These are phyloP conservation scores for Rosa persica DNA, from an alignment of 306 rosid species.

Conservation along the genomic window DNA sequence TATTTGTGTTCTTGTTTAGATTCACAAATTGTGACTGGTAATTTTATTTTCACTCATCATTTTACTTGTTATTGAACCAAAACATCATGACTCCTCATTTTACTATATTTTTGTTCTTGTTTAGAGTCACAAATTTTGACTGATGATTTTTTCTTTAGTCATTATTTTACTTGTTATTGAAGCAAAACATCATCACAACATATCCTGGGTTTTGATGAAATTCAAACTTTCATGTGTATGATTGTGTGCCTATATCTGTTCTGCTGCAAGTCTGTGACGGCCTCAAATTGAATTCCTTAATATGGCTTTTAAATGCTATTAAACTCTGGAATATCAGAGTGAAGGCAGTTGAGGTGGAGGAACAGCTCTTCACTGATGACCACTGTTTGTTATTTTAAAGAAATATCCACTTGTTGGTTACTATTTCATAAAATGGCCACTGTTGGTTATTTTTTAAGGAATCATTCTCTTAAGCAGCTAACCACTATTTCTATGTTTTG, in stretches of 20 bases:
- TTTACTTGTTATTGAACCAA: not conserved
- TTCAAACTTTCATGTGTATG: not conserved
- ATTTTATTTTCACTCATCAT: not conserved
- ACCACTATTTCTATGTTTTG: not conserved
- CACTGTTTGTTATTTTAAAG: too few species aligned
- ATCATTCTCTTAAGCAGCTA: not conserved
- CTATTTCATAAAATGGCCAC: too few species aligned
- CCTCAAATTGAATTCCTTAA: not conserved
- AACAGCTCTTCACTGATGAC: too few species aligned
- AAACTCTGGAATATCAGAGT: not conserved
- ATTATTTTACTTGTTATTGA: not conserved
- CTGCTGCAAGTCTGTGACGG: not conserved
- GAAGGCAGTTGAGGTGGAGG: not conserved
- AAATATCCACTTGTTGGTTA: too few species aligned
- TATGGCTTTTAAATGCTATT: not conserved
- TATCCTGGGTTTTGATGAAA: not conserved
- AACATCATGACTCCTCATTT: not conserved
- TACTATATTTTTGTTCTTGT: slow-evolving; percentile 4
- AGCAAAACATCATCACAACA: not conserved
- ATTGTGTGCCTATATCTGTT: too few species aligned
- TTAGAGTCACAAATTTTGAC: not conserved
- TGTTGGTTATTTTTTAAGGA: not conserved
- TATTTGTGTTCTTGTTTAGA: slow-evolving; percentile 6
- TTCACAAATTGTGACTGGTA: not conserved
- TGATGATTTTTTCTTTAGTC: not conserved